Base-by-base conservation (phyloP, 306 rosid species). In the Rosa persica region DNA sequence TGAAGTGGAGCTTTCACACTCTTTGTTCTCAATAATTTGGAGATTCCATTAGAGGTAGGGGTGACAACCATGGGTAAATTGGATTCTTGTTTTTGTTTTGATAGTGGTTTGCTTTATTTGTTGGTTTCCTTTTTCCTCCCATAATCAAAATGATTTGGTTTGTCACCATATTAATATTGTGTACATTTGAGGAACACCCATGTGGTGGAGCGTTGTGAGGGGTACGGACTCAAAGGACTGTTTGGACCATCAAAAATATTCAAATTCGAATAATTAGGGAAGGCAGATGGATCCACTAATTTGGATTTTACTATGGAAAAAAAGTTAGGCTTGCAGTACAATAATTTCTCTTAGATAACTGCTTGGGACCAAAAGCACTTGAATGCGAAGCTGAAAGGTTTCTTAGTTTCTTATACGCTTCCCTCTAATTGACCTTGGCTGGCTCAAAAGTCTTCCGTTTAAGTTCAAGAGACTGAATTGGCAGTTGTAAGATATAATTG, bases 121-220 rank as follows among this genome's bases (percentile, higher is more conserved):
- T 20, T 36, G 62, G 12, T 76, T 57, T 42, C 49, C 22, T 25
- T 46, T 25, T 27, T 16, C 17, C 30, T 70, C 39, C 8, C 46
- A 39, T 65, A 5, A 72, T 30, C 5, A 48, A 46, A 6, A 70
- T 70, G 17, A 39, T 38, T 57, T 76, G 11, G 5, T 79, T 84
- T 69, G 85, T 70, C 81, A 66, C 36, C 49, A 69, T 64, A 81
- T 68, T 30, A 48, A 78, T 70, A 39, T 81, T 81, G 85, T 74
- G 20, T 44, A 61, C 83, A 81, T 74, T 81, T 60, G 38, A 79
- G 87, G 83, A 78, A 81, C 84, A 83, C 73, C 19, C 73, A 67
- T 42, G 73, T 68, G 52, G 73, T 2, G 13, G 73, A 42, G 73
- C 73, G 36, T 68, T n/a, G 73, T n/a, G 30, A 42, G 34, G 73